These are phyloP conservation scores for Phylloporus arenicola DNA, from an alignment of 768 basidiomycete species.

Conservation along the genomic window DNA sequence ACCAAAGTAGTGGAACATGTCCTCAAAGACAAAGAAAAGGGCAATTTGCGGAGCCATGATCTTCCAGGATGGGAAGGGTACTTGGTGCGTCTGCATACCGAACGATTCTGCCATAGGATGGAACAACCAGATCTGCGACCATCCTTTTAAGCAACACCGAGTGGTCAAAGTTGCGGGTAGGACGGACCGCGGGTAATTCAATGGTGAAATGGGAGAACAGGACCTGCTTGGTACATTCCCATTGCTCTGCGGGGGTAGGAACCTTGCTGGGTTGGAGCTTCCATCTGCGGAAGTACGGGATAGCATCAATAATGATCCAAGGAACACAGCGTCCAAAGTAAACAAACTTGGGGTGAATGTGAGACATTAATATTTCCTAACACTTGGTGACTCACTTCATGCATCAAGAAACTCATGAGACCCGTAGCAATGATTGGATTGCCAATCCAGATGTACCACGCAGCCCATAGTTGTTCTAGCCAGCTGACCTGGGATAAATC, in stretches of 20 bases:
- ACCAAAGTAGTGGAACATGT: constrained; percentile 90
- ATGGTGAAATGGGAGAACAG: constrained; percentile 94
- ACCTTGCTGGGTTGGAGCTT: constrained; percentile 88
- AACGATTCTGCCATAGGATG: constrained; percentile 83
- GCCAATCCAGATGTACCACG: constrained; percentile 81
- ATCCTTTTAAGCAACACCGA: background rate
- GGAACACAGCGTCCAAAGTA: constrained; percentile 96
- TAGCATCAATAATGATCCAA: constrained; percentile 92
- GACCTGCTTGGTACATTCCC: constrained; percentile 93
- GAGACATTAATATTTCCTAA: background rate
- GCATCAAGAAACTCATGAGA: constrained; percentile 84
- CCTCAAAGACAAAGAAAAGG: constrained; percentile 94
- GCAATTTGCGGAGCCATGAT: constrained; percentile 72
- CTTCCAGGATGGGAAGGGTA: constrained; percentile 77
- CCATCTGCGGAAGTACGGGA: constrained; percentile 91
- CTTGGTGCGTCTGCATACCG: constrained; percentile 89
- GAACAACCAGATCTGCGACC: constrained; percentile 76
- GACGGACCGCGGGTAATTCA: constrained; percentile 79
- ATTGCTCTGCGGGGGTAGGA: constrained; percentile 78
- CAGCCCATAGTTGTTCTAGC: constrained; percentile 77
- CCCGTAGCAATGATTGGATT: constrained; percentile 93
- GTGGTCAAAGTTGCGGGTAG: too few species aligned
- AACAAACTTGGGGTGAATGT: constrained; percentile 55
- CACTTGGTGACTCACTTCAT: constrained; percentile 62
- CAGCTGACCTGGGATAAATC: constrained; percentile 59